These are phyloP conservation scores for Evansstolkia leycettana DNA, from an alignment of 495 filamentous ascomycete genomes.

Conservation along the genomic window DNA sequence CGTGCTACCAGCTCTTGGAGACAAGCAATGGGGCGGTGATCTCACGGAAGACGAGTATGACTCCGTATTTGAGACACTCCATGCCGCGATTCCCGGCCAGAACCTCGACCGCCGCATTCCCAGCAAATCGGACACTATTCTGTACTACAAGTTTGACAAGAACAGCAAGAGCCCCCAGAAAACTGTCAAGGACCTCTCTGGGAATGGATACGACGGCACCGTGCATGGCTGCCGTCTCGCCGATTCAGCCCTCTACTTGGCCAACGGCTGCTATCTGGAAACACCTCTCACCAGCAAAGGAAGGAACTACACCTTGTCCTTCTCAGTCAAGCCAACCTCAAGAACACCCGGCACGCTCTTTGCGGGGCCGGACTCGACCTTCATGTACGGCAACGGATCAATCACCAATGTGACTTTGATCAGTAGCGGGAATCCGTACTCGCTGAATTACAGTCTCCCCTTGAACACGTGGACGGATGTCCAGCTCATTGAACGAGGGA, in stretches of 20 bases:
- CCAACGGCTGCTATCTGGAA: constrained; percentile 18
- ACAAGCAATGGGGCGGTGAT: constrained; percentile 44
- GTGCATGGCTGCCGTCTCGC: constrained; percentile 17
- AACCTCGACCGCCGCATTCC: constrained; percentile 32
- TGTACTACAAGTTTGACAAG: constrained; percentile 29
- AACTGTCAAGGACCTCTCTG: constrained; percentile 23
- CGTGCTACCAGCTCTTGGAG: constrained; percentile 33
- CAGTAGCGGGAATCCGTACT: constrained; percentile 31
- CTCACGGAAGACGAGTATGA: constrained; percentile 26
- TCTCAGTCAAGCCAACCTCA: constrained; percentile 21
- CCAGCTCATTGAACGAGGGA: constrained; percentile 25
- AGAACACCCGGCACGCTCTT: constrained; percentile 21
- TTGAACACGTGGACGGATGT: constrained; percentile 26
- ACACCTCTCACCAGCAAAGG: constrained; percentile 36
- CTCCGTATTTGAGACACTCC: constrained; percentile 22
- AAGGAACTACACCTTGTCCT: constrained; percentile 35
- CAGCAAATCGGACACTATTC: constrained; percentile 24
- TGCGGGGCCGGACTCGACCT: constrained; percentile 31
- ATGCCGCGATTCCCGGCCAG: constrained; percentile 27
- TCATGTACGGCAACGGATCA: constrained; percentile 21
- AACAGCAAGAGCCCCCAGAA: constrained; percentile 1
- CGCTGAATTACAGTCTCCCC: constrained; percentile 31
- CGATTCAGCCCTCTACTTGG: constrained; percentile 14
- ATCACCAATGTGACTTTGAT: constrained; percentile 32
- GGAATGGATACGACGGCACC: constrained; percentile 31